Percentiles rank a stretch among this genome's conserved stretches.
Evolutionary conservation across 768 basidiomycete genomes (phyloP).

Genomic region (Gloeostereum incarnatum): DNA sequence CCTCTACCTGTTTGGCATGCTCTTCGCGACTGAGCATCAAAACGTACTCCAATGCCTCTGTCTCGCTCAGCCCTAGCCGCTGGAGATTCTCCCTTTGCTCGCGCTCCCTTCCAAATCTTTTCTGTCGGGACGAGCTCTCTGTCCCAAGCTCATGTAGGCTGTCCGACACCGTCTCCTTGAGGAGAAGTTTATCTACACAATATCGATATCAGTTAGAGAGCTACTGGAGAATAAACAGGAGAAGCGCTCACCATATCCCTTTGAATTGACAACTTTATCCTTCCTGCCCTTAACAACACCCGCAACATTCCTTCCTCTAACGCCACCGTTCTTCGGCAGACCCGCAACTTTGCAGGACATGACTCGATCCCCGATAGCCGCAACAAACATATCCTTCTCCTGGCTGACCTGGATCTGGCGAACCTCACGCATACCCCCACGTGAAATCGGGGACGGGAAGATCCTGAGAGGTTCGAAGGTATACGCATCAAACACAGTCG

Average conservation of each 20-base stretch:
- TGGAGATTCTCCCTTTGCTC: slow-evolving; percentile 52
- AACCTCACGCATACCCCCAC: slow-evolving; percentile 30
- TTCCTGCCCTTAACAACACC: no score
- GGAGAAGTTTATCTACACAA: slow-evolving; percentile 49
- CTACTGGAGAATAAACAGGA: no score
- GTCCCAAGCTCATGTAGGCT: slow-evolving; percentile 41
- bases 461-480: slow-evolving; percentile 48
- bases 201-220: not conserved
- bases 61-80: slow-evolving; percentile 62
- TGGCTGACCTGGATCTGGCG: slow-evolving; percentile 47
- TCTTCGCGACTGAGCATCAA: slow-evolving; percentile 84
- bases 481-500: slow-evolving; percentile 57
- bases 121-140: slow-evolving; percentile 29
- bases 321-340: slow-evolving; percentile 22
- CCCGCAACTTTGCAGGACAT: slow-evolving; percentile 61
- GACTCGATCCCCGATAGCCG: slow-evolving; percentile 49
- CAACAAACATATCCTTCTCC: slow-evolving; percentile 46
- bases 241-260: slow-evolving; percentile 34
- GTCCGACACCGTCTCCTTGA: slow-evolving; percentile 55
- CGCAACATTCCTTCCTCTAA: slow-evolving; percentile 17
- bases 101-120: slow-evolving; percentile 34
- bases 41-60: slow-evolving; percentile 70
- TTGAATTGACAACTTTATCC: slow-evolving; percentile 32
- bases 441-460: slow-evolving; percentile 38
- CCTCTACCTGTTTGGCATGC: slow-evolving; percentile 21